Evolutionary conservation across 2,329 filamentous ascomycete species (phyloP).

Genomic region (Calonectria leucothoes): DNA sequence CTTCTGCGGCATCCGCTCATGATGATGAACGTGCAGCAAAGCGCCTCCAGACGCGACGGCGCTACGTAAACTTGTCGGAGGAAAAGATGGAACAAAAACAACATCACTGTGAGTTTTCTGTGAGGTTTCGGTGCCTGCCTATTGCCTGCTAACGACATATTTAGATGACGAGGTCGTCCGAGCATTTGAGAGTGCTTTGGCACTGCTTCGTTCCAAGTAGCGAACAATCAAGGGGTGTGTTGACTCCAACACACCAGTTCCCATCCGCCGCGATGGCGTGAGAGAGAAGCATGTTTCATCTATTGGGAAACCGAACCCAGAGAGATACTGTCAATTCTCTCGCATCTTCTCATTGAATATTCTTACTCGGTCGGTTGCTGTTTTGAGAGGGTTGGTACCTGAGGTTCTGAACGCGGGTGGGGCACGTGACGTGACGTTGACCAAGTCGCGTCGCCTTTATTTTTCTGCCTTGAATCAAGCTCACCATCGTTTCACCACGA

Average conservation of each 20-base stretch:
- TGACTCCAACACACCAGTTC: background rate
- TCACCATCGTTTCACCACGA: background rate
- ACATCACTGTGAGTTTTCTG: conserved; percentile 75
- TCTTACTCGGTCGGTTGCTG: too few relatives aligned
- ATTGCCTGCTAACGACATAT: conserved; percentile 28
- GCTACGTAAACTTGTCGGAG: conserved; percentile 81
- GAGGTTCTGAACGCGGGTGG: background rate
- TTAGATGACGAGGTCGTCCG: conserved; percentile 66
- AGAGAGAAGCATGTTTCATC: background rate
- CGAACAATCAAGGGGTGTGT: background rate
- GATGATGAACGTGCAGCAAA: conserved; percentile 84
- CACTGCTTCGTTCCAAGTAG: conserved; percentile 58
- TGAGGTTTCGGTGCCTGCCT: background rate
- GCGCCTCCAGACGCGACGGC: conserved; percentile 82
- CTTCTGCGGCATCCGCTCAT: conserved; percentile 74
- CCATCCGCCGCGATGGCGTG: background rate
- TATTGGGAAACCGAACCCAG: background rate
- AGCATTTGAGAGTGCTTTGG: conserved; percentile 72
- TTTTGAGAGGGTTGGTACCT: conserved; percentile 11
- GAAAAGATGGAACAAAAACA: conserved; percentile 78
- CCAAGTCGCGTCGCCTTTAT: conserved; percentile 19
- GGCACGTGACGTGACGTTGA: conserved; percentile 38
- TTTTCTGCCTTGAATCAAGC: background rate
- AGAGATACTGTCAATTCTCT: background rate
- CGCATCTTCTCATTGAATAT: background rate